phyloP scores from a whole-genome alignment of 2,329 filamentous ascomycete genomes.

The Leptosphaerulina australis region DNA sequence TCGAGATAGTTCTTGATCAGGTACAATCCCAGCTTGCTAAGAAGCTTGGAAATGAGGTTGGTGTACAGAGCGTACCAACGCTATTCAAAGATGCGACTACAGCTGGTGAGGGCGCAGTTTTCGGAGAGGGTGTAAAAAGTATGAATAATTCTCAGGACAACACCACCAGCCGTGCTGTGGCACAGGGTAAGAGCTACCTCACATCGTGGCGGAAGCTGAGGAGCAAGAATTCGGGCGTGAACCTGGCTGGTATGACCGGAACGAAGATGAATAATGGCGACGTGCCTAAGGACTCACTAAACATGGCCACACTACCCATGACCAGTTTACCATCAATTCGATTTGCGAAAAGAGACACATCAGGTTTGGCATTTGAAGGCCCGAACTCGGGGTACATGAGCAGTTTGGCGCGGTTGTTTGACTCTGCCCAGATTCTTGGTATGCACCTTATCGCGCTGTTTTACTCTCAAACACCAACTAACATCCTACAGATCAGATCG shows the following conservation, averaged over 20 bases:
- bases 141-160: conserved; percentile 42
- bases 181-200: conserved; percentile 70
- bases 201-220: conserved; percentile 90
- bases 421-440: conserved; percentile 93
- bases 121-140: conserved; percentile 28
- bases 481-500: conserved; percentile 76
- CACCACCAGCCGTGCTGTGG: conserved; percentile 42
- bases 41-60: conserved; percentile 92
- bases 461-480: conserved; percentile 11
- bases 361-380: conserved; percentile 73
- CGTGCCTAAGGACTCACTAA: conserved; percentile 63
- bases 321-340: conserved; percentile 76
- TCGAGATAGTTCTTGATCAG: conserved; percentile 86
- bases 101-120: conserved; percentile 37
- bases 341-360: conserved; percentile 73
- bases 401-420: conserved; percentile 86
- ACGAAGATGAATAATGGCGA: conserved; percentile 44
- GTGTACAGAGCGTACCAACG: conserved; percentile 72
- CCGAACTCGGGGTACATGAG: conserved; percentile 92
- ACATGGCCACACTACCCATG: conserved; percentile 63
- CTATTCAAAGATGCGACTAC: conserved; percentile 74
- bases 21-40: conserved; percentile 77
- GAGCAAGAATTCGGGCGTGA: conserved; percentile 79
- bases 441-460: conserved; percentile 48
- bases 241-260: conserved; percentile 57